phyloP scores from a whole-genome alignment of 129 eudicot species.

The Helianthus tuberosus region DNA sequence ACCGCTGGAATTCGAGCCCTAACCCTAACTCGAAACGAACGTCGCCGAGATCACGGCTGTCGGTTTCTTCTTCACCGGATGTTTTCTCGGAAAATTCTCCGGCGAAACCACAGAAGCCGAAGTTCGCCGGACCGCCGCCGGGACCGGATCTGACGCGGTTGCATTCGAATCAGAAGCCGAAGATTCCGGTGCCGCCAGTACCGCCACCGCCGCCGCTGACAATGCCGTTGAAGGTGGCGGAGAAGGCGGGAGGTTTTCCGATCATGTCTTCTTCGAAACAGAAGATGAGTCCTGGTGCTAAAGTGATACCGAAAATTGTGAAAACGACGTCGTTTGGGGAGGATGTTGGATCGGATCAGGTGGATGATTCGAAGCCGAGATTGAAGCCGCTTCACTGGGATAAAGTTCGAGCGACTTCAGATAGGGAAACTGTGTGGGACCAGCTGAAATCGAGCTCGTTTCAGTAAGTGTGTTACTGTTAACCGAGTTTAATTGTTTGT shows the following conservation, averaged over 20 bases:
- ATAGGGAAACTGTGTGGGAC: constrained; percentile 96
- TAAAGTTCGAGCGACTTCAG: constrained; percentile 93
- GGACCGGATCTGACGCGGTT: constrained; percentile 66
- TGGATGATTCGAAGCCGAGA: constrained; percentile 66
- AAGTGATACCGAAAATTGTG: constrained; percentile 43
- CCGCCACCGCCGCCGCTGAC: constrained; percentile 50
- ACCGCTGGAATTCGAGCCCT: constrained; percentile 22
- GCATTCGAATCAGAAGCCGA: constrained; percentile 39
- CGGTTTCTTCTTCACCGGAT: constrained; percentile 69
- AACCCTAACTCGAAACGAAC: constrained; percentile 76
- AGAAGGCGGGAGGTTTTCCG: constrained; percentile 16
- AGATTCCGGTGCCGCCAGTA: constrained; percentile 44
- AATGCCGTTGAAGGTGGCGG: constrained; percentile 32
- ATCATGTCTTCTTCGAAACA: constrained; percentile 22
- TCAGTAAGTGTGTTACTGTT: constrained; percentile 62
- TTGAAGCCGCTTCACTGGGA: constrained; percentile 97
- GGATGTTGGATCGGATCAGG: constrained; percentile 41
- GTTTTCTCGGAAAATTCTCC: constrained; percentile 48
- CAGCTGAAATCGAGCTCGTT: constrained; percentile 91
- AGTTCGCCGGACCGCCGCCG: constrained; percentile 68
- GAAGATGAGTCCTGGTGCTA: constrained; percentile 37
- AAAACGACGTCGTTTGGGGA: constrained; percentile 27
- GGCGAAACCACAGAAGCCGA: constrained; percentile 45
- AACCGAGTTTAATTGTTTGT: not conserved
- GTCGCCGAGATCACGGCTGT: constrained; percentile 72